phyloP scores from a whole-genome alignment of 225 moss, liverwort and hornwort species.

The Polytrichum formosum region DNA sequence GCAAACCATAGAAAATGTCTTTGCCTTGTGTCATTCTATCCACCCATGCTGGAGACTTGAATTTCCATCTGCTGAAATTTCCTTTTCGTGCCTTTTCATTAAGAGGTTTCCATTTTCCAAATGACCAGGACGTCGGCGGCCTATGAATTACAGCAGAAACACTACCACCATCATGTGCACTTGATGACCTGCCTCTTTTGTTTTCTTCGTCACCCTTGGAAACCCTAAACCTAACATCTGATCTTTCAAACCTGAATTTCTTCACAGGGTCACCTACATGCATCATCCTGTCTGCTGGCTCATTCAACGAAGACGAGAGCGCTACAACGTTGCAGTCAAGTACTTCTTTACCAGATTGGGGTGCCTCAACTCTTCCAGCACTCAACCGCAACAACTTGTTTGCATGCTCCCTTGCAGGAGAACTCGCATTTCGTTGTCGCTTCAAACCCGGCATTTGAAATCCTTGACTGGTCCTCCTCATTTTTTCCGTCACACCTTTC shows the following conservation, averaged over 20 bases:
- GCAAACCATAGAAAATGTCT: constrained; percentile 20
- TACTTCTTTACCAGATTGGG: constrained; percentile 10
- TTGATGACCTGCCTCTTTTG: too few species aligned
- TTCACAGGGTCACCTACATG: too few species aligned
- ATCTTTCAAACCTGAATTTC: too few species aligned
- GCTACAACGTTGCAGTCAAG: constrained; percentile 1
- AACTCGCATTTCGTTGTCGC: constrained; percentile 23
- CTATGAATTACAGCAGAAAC: too few species aligned
- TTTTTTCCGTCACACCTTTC: constrained; percentile 4
- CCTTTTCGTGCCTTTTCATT: constrained; percentile 2
- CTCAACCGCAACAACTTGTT: constrained; percentile 38
- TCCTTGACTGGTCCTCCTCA: constrained; percentile 14
- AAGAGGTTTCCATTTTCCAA: constrained; percentile 20
- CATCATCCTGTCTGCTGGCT: background rate
- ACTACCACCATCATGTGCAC: too few species aligned
- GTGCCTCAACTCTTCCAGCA: constrained; percentile 21
- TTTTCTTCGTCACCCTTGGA: too few species aligned
- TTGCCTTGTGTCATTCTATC: constrained; percentile 44
- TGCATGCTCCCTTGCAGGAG: constrained; percentile 24
- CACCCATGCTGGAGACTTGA: constrained; percentile 38
- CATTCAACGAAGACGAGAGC: constrained; percentile 5
- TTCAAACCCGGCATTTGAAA: constrained; percentile 22
- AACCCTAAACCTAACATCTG: too few species aligned
- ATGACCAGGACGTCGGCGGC: too few species aligned
- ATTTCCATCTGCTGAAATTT: constrained; percentile 12